These are phyloP conservation scores for Brasilioporus rufonigricans DNA, from an alignment of 768 basidiomycete species.

Conservation along the genomic window DNA sequence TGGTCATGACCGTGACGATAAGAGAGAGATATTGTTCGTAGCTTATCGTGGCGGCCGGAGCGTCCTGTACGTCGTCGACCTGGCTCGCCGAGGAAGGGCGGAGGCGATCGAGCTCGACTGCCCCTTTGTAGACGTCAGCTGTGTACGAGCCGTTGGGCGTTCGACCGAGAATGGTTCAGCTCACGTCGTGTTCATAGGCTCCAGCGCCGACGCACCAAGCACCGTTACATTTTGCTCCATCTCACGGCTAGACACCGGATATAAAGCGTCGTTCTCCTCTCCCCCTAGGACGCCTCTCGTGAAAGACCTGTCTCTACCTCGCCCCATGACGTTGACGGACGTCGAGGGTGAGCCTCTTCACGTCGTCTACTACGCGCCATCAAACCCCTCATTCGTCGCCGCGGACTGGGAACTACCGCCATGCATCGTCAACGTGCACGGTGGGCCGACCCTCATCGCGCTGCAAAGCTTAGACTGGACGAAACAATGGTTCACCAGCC, in stretches of 20 bases:
- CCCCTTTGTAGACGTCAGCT: slow-evolving; percentile 4
- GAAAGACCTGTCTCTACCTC: not conserved
- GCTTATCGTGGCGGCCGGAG: slow-evolving; percentile 2
- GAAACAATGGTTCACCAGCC: slow-evolving; percentile 7
- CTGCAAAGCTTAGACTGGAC: not conserved
- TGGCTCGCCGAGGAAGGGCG: not conserved
- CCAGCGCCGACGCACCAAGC: not conserved
- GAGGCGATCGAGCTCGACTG: not conserved
- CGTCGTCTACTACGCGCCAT: not conserved
- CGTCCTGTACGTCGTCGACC: not conserved
- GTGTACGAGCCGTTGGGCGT: not conserved
- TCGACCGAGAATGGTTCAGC: not conserved
- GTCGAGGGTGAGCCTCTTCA: not conserved
- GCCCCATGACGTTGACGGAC: not conserved
- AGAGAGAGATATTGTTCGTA: not conserved
- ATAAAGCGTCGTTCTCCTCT: not conserved
- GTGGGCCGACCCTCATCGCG: not conserved
- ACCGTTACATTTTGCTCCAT: not conserved
- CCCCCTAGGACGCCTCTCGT: not conserved
- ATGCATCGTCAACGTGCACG: slow-evolving; percentile 3
- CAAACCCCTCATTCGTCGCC: not conserved
- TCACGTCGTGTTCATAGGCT: slow-evolving; percentile 1
- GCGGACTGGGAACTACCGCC: not conserved
- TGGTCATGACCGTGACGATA: not conserved
- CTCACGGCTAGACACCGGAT: not conserved